These are phyloP conservation scores for Nannizziopsis barbatae DNA, from an alignment of 2,329 filamentous ascomycete species.

Conservation along the genomic window DNA sequence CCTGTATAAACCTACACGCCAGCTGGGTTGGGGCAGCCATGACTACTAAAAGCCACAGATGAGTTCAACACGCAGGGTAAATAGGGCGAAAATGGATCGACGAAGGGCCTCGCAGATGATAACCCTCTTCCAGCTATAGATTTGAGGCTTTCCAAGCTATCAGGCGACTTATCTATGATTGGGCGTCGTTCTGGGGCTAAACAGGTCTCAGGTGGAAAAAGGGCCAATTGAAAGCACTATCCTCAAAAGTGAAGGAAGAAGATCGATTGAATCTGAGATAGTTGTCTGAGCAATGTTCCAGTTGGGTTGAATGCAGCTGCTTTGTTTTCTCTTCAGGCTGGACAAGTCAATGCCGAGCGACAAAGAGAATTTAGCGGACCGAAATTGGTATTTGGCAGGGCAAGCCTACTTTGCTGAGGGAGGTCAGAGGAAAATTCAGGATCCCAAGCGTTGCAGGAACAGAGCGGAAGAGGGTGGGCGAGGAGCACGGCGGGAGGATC, in stretches of 20 bases:
- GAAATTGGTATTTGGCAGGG: neutral
- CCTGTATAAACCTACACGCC: conserved; percentile 51
- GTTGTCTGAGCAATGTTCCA: neutral
- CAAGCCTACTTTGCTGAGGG: neutral
- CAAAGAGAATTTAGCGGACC: conserved; percentile 15
- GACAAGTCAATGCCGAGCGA: conserved; percentile 42
- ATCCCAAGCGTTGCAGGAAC: conserved; percentile 3
- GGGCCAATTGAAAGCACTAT: neutral
- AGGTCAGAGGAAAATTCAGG: neutral
- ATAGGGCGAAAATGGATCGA: conserved; percentile 1
- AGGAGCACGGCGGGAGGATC: conserved; percentile 1
- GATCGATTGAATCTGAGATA: neutral
- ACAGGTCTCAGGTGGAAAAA: neutral
- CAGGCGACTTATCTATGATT: neutral
- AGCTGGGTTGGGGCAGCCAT: conserved; percentile 92
- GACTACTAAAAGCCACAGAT: conserved; percentile 79
- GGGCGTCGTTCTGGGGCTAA: neutral
- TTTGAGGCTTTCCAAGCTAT: neutral
- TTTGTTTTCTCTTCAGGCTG: conserved; percentile 22
- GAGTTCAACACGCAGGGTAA: conserved; percentile 1
- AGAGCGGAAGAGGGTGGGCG: conserved; percentile 8
- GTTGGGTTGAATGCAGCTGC: conserved; percentile 3
- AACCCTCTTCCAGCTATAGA: conserved; percentile 7
- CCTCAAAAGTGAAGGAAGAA: neutral
- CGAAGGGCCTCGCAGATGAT: neutral